These are phyloP conservation scores for Jamesozyma lodderae DNA, from an alignment of 805 yeast species.

Conservation along the genomic window DNA sequence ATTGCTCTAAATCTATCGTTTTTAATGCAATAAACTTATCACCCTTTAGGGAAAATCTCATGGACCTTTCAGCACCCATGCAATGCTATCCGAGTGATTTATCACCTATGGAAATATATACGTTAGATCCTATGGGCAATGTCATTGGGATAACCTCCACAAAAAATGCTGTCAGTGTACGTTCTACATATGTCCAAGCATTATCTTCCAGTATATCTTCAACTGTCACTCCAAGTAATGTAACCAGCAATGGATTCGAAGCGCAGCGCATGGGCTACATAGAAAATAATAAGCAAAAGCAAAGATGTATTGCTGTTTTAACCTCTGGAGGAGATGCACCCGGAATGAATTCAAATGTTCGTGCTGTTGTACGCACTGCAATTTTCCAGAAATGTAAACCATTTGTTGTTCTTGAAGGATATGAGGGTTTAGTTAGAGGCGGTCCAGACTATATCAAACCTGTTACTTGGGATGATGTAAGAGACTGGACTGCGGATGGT, in stretches of 20 bases:
- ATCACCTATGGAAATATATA: constrained; percentile 66
- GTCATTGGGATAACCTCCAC: constrained; percentile 70
- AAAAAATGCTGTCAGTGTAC: constrained; percentile 46
- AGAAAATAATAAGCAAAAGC: no score
- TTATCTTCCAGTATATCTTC: constrained; percentile 8
- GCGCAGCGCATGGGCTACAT: no score
- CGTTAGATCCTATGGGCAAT: constrained; percentile 77
- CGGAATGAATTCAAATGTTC: constrained; percentile 70
- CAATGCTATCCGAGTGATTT: constrained; percentile 66
- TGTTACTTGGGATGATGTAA: constrained; percentile 65
- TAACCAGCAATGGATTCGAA: constrained; percentile 18
- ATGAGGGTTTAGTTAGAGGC: constrained; percentile 62
- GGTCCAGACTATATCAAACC: constrained; percentile 45
- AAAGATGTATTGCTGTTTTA: constrained; percentile 70
- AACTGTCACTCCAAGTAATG: constrained; percentile 15
- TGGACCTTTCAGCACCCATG: constrained; percentile 27
- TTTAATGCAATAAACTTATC: constrained; percentile 28
- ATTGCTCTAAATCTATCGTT: constrained; percentile 33
- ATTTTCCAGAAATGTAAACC: constrained; percentile 55
- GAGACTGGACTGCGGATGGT: constrained; percentile 61
- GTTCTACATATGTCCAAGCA: constrained; percentile 16
- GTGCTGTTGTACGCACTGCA: constrained; percentile 66
- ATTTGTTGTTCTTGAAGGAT: constrained; percentile 64
- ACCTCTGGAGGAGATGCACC: constrained; percentile 80
- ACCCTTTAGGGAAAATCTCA: constrained; percentile 22